phyloP scores from a whole-genome alignment of 768 basidiomycete genomes.

The Panaeolus cyanescens region DNA sequence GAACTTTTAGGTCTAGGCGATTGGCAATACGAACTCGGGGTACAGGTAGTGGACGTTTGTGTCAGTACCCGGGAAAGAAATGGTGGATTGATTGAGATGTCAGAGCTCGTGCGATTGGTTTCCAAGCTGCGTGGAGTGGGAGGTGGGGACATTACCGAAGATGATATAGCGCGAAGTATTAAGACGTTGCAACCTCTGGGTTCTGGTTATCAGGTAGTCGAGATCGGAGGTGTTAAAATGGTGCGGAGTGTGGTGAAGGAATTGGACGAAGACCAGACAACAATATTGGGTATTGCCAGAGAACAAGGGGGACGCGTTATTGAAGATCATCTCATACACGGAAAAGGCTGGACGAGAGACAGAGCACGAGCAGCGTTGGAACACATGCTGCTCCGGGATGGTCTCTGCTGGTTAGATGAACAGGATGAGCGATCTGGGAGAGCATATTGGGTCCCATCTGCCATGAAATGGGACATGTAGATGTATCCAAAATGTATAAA shows the following conservation, averaged over 20 bases:
- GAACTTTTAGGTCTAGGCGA: slow-evolving; percentile 87
- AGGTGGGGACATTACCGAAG: slow-evolving; percentile 75
- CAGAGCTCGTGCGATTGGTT: slow-evolving; percentile 80
- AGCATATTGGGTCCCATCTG: slow-evolving; percentile 88
- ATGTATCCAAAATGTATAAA: slow-evolving; percentile 7
- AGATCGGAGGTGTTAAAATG: slow-evolving; percentile 75
- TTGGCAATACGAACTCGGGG: slow-evolving; percentile 95
- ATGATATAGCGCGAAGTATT: slow-evolving; percentile 83
- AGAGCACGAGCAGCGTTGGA: slow-evolving; percentile 79
- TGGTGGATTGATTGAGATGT: slow-evolving; percentile 90
- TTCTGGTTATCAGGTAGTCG: slow-evolving; percentile 88
- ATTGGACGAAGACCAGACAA: slow-evolving; percentile 86
- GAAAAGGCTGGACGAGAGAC: slow-evolving; percentile 77
- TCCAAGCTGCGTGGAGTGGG: slow-evolving; percentile 71
- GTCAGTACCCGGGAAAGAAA: slow-evolving; percentile 87
- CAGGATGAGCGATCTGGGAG: slow-evolving; percentile 74
- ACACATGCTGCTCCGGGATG: slow-evolving; percentile 89
- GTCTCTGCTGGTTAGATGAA: slow-evolving; percentile 93
- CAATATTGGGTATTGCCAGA: slow-evolving; percentile 75
- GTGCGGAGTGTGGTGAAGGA: slow-evolving; percentile 90
- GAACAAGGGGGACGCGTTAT: slow-evolving; percentile 70
- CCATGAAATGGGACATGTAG: slow-evolving; percentile 81
- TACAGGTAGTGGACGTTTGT: slow-evolving; percentile 93
- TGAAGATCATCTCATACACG: slow-evolving; percentile 56
- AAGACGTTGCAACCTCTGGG: slow-evolving; percentile 86